phyloP scores from a whole-genome alignment of 495 filamentous ascomycete species.

The Geopyxis carbonaria region DNA sequence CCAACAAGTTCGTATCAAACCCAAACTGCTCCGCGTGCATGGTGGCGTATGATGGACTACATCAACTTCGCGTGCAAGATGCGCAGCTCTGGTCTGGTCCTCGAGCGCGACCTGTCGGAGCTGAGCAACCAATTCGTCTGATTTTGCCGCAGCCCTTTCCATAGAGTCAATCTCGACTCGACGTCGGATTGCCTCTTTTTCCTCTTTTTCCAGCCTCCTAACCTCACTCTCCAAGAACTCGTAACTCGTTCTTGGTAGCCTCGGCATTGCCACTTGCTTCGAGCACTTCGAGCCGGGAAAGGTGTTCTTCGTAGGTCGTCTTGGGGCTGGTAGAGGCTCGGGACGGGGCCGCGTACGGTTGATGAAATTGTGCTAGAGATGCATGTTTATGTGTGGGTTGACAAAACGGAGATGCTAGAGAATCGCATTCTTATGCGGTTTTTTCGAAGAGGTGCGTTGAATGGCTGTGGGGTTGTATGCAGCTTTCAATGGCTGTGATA shows the following conservation, averaged over 20 bases:
- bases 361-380: too few species aligned
- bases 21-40: too few species aligned
- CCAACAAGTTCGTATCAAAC: too few species aligned
- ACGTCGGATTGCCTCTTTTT: slow-evolving; percentile 46
- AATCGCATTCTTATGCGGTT: too few species aligned
- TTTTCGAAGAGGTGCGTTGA: too few species aligned
- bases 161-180: slow-evolving; percentile 73
- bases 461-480: too few species aligned
- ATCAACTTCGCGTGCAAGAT: slow-evolving; percentile 12
- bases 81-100: slow-evolving; percentile 10
- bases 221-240: slow-evolving; percentile 66
- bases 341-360: too few species aligned
- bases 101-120: slow-evolving; percentile 14
- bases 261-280: slow-evolving; percentile 62
- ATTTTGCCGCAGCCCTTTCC: slow-evolving; percentile 12
- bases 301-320: slow-evolving; percentile 54
- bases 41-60: too few species aligned
- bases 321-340: too few species aligned
- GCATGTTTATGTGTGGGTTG: too few species aligned
- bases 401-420: too few species aligned
- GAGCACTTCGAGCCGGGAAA: slow-evolving; percentile 60
- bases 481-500: too few species aligned
- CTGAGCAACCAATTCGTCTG: slow-evolving; percentile 15
- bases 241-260: slow-evolving; percentile 55
- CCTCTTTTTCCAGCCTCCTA: slow-evolving; percentile 43